Base-by-base conservation (phyloP, 345 rosid species). In the Citrus glauca region DNA sequence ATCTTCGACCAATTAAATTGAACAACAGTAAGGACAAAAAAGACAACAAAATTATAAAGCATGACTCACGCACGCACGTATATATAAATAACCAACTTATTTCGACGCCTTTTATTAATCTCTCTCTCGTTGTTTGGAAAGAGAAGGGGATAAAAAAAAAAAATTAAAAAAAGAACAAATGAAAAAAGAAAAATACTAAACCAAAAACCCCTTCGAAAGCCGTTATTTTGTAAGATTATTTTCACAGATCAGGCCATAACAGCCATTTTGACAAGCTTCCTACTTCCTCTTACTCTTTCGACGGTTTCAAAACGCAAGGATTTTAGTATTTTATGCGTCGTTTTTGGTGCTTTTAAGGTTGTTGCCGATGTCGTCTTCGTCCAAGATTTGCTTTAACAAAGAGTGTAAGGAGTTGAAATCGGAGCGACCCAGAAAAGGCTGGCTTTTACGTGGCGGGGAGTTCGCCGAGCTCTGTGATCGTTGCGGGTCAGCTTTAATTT, bases 401-500 rank as follows among this genome's bases (percentile, higher is more conserved):
- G 92, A 87, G 74, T 94, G 99, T 82, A 65, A 77, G 67, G 92
- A 90, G 83, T 77, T 84, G 82, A 88, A 83, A 75, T 88, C 91
- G 79, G 87, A 87, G 14, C 81, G 84, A 74, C 87, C 77, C 42
- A 85, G 92, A 57, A 94, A 87, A 73, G 99, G 95, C 7, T 96
- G 99, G 99, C 87, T 89, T 77, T 87, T 96, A 74, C 97, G 94
- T 73, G 72, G 84, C 71, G 98, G 98, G 28, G 97, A 91, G 81
- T 84, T 82, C 56, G 98, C 91, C n/a, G 92, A 92, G 79, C 98
- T 96, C 65, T 96, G 99, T 86, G 91, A 90, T 84, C 92, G 94
- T 82, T 96, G 99, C 94, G 95, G 87, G 99, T 96, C 84, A 89
- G 90, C 75, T 38, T 27, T 0, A n/a, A 5, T 20, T 66, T 27